A percentile compares a stretch with the other conserved stretches of the same genome.
Evolutionary conservation across 768 basidiomycete species (phyloP).

Genomic region (Trametes maxima): DNA sequence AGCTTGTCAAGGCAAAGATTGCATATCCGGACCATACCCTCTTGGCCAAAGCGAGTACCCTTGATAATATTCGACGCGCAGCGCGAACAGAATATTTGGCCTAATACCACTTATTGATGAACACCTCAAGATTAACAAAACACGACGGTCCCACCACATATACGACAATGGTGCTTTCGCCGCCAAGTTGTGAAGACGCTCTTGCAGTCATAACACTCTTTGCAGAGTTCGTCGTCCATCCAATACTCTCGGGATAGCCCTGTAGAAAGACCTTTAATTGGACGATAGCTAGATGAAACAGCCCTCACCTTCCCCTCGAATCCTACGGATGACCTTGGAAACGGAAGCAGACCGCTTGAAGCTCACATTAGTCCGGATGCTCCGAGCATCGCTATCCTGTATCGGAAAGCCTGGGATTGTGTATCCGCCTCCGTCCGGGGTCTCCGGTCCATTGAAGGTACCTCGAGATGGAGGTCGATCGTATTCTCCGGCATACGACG

Average conservation of each 20-base stretch:
- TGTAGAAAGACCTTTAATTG: slow-evolving; percentile 32
- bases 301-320: slow-evolving; percentile 81
- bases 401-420: slow-evolving; percentile 93
- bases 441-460: slow-evolving; percentile 58
- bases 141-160: slow-evolving; percentile 72
- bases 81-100: slow-evolving; percentile 96
- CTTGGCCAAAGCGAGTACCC: slow-evolving; percentile 88
- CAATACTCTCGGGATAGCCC: slow-evolving; percentile 94
- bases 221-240: slow-evolving; percentile 98
- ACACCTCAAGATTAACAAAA: neutral
- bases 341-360: slow-evolving; percentile 79
- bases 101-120: slow-evolving; percentile 39
- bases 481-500: slow-evolving; percentile 66
- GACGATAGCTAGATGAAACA: neutral
- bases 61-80: slow-evolving; percentile 98
- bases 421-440: slow-evolving; percentile 57
- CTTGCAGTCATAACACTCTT: slow-evolving; percentile 95
- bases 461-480: slow-evolving; percentile 60
- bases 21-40: slow-evolving; percentile 95
- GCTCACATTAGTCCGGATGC: slow-evolving; percentile 73
- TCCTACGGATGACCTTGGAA: slow-evolving; percentile 86
- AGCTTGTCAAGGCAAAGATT: slow-evolving; percentile 94
- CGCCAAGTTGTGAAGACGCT: slow-evolving; percentile 93
- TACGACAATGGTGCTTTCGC: slow-evolving; percentile 95
- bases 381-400: slow-evolving; percentile 80